Conservation (phyloP, 768 basidiomycete genomes). For the Phylloporus sp. region DNA sequence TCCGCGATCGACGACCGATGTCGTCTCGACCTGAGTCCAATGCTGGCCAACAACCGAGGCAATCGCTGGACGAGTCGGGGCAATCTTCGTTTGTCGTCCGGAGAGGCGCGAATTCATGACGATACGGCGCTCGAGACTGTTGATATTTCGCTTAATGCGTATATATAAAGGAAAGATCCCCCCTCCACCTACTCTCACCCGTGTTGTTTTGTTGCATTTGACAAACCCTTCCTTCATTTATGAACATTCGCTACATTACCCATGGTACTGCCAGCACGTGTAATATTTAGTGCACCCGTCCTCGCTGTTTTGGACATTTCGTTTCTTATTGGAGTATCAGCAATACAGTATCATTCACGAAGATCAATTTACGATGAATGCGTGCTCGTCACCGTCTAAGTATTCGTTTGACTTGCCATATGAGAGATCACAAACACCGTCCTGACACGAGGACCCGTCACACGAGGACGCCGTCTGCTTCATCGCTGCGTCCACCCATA, state of each 20-base stretch:
- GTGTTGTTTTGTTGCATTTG: conserved; percentile 17
- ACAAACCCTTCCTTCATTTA: conserved; percentile 10
- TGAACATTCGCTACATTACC: conserved; percentile 24
- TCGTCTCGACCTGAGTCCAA: conserved; percentile 23
- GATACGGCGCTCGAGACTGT: conserved; percentile 5
- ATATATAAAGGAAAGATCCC: conserved; percentile 10
- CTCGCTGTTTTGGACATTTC: conserved; percentile 17
- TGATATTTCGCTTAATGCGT: conserved; percentile 13
- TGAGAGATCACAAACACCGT: background rate
- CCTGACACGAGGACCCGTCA: conserved; percentile 9
- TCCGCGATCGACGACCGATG: conserved; percentile 51
- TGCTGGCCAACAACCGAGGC: conserved; percentile 19
- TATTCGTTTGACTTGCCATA: background rate
- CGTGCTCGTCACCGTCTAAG: conserved; percentile 5
- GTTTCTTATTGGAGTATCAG: conserved; percentile 13
- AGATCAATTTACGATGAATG: conserved; percentile 19
- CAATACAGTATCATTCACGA: conserved; percentile 16
- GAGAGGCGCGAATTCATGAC: conserved; percentile 27
- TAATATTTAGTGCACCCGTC: conserved; percentile 23
- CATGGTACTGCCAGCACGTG: conserved; percentile 21
- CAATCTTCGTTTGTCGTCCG: conserved; percentile 26
- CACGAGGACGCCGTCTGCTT: conserved; percentile 30
- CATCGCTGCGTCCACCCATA: conserved; percentile 22
- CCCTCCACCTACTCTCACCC: background rate
- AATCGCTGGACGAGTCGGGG: conserved; percentile 30